A percentile compares a stretch with the other conserved stretches of the same genome.
Conservation (phyloP, 176 grass and related monocot genomes). For the Leersia perrieri region DNA sequence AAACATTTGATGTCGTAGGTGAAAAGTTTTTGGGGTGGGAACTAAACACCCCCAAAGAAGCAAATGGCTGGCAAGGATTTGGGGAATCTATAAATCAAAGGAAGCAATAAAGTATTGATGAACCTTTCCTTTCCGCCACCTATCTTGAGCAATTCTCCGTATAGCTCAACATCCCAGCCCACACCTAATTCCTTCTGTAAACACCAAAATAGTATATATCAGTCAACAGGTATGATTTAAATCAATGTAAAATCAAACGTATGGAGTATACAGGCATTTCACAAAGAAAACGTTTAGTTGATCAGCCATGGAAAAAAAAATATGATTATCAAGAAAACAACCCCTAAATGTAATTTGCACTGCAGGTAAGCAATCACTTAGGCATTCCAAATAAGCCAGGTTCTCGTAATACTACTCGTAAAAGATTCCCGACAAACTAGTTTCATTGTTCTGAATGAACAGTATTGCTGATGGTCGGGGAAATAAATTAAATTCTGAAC, state of each 20-base stretch:
- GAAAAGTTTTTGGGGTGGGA: too few relatives aligned
- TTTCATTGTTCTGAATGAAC: not conserved
- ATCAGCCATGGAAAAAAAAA: too few relatives aligned
- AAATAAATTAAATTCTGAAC: not conserved
- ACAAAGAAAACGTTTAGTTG: too few relatives aligned
- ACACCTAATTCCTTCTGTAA: constrained; percentile 85
- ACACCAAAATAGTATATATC: not conserved
- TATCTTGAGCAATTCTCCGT: constrained; percentile 94
- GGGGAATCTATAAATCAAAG: not conserved
- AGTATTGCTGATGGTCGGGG: not conserved
- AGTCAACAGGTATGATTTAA: not conserved
- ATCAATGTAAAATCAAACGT: not conserved
- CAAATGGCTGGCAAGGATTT: not conserved
- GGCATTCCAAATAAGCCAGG: not conserved
- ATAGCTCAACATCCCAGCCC: constrained; percentile 79
- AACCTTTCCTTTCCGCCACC: constrained; percentile 98
- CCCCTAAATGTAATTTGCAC: not conserved
- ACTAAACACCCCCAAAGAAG: too few relatives aligned
- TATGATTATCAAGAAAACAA: not conserved
- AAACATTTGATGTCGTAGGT: too few relatives aligned
- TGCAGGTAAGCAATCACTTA: not conserved
- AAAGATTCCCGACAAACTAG: not conserved
- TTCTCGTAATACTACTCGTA: not conserved
- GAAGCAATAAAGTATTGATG: constrained; percentile 4
- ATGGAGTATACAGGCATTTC: too few relatives aligned